phyloP scores from a whole-genome alignment of 73 alveolate species.

The Uronychia setigera region DNA sequence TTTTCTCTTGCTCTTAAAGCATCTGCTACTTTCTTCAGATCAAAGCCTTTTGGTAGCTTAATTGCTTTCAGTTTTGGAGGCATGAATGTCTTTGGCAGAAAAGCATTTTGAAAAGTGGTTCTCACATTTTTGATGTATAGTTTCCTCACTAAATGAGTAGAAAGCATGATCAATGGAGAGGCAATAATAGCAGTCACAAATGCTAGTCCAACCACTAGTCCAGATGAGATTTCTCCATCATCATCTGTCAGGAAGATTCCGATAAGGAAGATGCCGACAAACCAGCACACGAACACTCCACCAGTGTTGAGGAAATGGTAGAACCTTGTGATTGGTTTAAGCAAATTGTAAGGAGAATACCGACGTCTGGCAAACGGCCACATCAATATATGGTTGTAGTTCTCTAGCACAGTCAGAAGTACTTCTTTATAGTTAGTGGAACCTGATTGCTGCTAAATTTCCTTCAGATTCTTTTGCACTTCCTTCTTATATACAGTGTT shows the following conservation, averaged over 20 bases:
- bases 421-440: neutral
- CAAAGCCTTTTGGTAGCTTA: conserved; percentile 5
- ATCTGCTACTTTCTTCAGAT: neutral
- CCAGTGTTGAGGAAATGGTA: conserved; percentile 2
- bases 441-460: neutral
- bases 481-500: conserved; percentile 6
- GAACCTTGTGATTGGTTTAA: conserved; percentile 1
- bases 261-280: neutral
- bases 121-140: conserved; percentile 5
- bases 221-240: neutral
- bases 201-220: neutral
- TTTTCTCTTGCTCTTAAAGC: neutral
- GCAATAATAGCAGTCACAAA: neutral
- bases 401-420: neutral
- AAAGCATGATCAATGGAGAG: neutral
- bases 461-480: conserved; percentile 14
- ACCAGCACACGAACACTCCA: conserved; percentile 10
- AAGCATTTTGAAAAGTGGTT: conserved; percentile 10
- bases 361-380: neutral
- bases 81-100: conserved; percentile 1
- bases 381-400: neutral
- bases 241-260: conserved; percentile 1
- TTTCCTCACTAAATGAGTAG: neutral
- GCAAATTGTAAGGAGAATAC: conserved; percentile 2
- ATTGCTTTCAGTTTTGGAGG: conserved; percentile 1